Base-by-base conservation (phyloP, 345 rosid genomes). In the Gossypium herbaceum region DNA sequence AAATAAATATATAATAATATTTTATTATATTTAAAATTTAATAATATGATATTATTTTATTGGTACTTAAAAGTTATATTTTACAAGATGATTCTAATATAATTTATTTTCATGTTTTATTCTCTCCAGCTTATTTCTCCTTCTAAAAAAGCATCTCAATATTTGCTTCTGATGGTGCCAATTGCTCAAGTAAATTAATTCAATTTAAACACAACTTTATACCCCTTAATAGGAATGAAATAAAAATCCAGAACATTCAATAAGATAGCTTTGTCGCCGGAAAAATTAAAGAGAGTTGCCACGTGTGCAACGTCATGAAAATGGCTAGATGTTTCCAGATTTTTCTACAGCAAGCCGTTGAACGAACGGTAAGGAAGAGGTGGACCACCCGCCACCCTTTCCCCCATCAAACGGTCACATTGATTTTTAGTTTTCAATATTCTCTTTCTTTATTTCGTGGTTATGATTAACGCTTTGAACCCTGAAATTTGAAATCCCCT, bases 341-440 rank as follows among this genome's bases (percentile, higher is more conserved):
- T 43, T 6, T 70, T 79, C 75, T 9, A 8, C 9, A 61, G 3
- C 17, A 9, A 52, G 41, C 71, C 66, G 75, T 79, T 74, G 43
- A 22, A 2, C 8, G 50, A 62, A 50, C 24, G 47, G 47, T 24
- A 2, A 51, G 44, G 2, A 27, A 25, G 24, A 24, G 56, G 20
- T 52, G 57, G 72, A 48, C 57, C 58, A 10, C n/a, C 34, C 20
- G 29, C 6, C 22, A n/a, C 15, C 20, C 3, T 47, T 25, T 11
- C 29, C 12, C 29, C 45, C 29, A 39, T 8, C 27, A 58, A 43
- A 71, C 78, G 78, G 81, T 79, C 68, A 61, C 55, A 59, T 27
- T 29, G 29, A 17, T 41, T 64, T 48, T 12, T 16, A 27, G 10
- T 15, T 24, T 25, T 50, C 13, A 1, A 34, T 4, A 13, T 61